Evolutionary conservation across 495 filamentous ascomycete species (phyloP).

Genomic region (Penicillium alfredii): DNA sequence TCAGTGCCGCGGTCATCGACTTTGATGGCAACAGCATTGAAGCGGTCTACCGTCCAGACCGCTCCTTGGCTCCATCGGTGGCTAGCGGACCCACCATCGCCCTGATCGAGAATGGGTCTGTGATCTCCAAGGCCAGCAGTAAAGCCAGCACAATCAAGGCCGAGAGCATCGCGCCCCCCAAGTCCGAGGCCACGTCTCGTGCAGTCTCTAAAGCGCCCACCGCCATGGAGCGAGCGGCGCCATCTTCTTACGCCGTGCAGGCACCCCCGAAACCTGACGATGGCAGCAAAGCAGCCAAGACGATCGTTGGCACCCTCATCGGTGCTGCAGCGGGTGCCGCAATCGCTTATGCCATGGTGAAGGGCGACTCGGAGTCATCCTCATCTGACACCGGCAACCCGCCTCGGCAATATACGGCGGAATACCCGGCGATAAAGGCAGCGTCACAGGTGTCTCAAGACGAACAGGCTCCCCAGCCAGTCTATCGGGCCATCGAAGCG

Average conservation of each 20-base stretch:
- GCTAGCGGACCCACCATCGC: slow-evolving; percentile 28
- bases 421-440: slow-evolving; percentile 25
- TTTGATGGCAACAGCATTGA: slow-evolving; percentile 57
- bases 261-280: slow-evolving; percentile 32
- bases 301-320: slow-evolving; percentile 67
- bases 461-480: too few species aligned
- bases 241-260: slow-evolving; percentile 29
- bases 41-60: slow-evolving; percentile 46
- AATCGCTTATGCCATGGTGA: slow-evolving; percentile 66
- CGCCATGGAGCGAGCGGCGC: slow-evolving; percentile 20
- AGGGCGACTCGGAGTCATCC: slow-evolving; percentile 36
- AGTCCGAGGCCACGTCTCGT: slow-evolving; percentile 26
- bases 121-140: slow-evolving; percentile 32
- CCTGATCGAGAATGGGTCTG: slow-evolving; percentile 34
- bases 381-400: slow-evolving; percentile 15
- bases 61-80: slow-evolving; percentile 20
- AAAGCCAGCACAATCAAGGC: slow-evolving; percentile 27
- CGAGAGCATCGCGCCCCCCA: slow-evolving; percentile 26
- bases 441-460: too few species aligned
- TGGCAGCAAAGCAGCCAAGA: slow-evolving; percentile 40
- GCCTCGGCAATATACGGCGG: slow-evolving; percentile 24
- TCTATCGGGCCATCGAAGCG: slow-evolving; percentile 36
- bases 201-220: slow-evolving; percentile 29
- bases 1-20: slow-evolving; percentile 57
- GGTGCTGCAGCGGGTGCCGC: slow-evolving; percentile 72